phyloP scores from a whole-genome alignment of 2,329 filamentous ascomycete species.

The Fusarium concolor region DNA sequence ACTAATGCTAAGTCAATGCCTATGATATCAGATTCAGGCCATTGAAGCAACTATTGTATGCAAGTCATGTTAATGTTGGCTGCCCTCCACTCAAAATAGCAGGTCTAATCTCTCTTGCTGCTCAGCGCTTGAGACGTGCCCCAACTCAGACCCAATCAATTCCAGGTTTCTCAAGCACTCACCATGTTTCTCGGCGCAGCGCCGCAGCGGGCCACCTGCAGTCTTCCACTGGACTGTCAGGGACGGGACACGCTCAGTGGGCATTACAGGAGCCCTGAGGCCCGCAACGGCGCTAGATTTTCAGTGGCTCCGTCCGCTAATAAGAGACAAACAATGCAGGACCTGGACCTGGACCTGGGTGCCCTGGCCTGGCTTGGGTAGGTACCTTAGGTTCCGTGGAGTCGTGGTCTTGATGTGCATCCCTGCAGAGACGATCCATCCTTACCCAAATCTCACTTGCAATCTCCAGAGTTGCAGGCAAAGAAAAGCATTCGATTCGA shows the following conservation, averaged over 20 bases:
- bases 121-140: conserved; percentile 42
- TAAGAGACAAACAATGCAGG: conserved; percentile 39
- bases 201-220: conserved; percentile 31
- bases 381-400: no score
- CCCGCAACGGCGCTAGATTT: conserved; percentile 45
- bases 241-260: conserved; percentile 12
- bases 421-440: conserved; percentile 52
- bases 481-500: conserved; percentile 21
- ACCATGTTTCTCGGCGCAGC: conserved; percentile 21
- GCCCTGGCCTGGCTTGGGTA: conserved; percentile 24
- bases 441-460: conserved; percentile 48
- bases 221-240: conserved; percentile 18
- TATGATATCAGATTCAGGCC: conserved; percentile 34
- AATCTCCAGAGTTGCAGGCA: conserved; percentile 46
- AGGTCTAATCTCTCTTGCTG: conserved; percentile 44
- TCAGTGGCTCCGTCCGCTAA: conserved; percentile 46
- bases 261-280: conserved; percentile 38
- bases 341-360: conserved; percentile 19
- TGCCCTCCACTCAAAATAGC: conserved; percentile 43
- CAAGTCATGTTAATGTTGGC: conserved; percentile 39
- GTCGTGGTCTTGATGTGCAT: conserved; percentile 27
- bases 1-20: conserved; percentile 17
- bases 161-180: conserved; percentile 28
- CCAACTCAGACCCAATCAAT: conserved; percentile 41
- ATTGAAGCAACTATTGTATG: conserved; percentile 42